Base-by-base conservation (phyloP, 495 filamentous ascomycete species). In the Podospora fimiseda region DNA sequence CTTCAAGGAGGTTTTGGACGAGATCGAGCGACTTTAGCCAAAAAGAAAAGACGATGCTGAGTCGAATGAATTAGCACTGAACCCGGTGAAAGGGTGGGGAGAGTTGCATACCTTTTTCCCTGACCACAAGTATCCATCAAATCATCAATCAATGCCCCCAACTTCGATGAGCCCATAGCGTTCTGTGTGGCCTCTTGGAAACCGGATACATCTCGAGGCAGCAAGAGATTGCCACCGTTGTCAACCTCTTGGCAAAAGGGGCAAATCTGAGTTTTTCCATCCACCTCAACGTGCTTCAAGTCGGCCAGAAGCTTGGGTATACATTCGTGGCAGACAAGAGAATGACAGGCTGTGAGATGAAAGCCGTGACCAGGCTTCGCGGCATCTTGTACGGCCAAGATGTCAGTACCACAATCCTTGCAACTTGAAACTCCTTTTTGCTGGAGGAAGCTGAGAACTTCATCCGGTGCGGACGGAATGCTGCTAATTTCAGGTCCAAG, bases 21-120 rank as follows among this genome's bases (percentile, higher is more conserved):
- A 74, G 52, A 48, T 73, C 64, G 7, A 75, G 56, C 24, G 61
- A 71, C 9, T 59, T 64, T n/a, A 58, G 74, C 74, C 74, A 77
- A 42, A 56, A 74, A n/a, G 73, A 74, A 47, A 77, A 77, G 3
- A 77, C 63, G 44, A 77, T 66, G 27, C 73, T 77, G 45, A 23
- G 21, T 6, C 9, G 13, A 43, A 9, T 43, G 8, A 33, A 11
- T 36, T 30, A 23, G 23, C 18, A 21, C 0, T 13, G 7, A 41
- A 2, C 8, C 13, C 14, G 22, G 9, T 19, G 11, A n/a, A 23
- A 3, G 24, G 27, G 14, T 15, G 19, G 9, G 7, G 3, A 21
- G 11, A 7, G 3, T 16, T 6, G 13, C 50, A 2, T 37, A 52
- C 50, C 50, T 52, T 39, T 52, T 52, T 15, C 45, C 50, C 7